These are phyloP conservation scores for Trypethelium eluteriae DNA, from an alignment of 495 filamentous ascomycete species.

Conservation along the genomic window DNA sequence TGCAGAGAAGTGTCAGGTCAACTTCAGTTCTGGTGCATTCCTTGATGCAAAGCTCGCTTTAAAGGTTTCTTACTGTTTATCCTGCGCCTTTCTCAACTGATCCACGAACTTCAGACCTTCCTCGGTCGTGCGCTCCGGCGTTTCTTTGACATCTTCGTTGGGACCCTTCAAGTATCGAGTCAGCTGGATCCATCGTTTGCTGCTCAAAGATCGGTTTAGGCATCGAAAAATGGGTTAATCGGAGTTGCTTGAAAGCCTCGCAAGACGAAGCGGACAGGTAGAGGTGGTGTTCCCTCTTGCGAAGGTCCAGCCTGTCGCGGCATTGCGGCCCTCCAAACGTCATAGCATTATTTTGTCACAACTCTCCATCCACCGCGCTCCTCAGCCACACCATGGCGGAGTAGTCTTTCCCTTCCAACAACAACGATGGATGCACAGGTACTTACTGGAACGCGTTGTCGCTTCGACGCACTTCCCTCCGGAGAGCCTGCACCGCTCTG, in stretches of 20 bases:
- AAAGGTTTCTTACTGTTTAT: constrained; percentile 57
- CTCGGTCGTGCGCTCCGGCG: constrained; percentile 54
- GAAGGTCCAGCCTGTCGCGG: constrained; percentile 11
- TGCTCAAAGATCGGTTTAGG: not conserved
- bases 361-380: constrained; percentile 10
- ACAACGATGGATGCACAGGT: constrained; percentile 11
- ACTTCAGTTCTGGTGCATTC: constrained; percentile 10
- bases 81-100: constrained; percentile 55
- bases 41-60: not conserved
- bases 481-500: constrained; percentile 29
- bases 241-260: not conserved
- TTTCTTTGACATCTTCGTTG: constrained; percentile 38
- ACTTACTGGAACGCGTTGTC: constrained; percentile 53
- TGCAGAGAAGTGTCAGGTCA: constrained; percentile 30
- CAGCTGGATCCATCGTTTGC: not conserved
- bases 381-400: not conserved
- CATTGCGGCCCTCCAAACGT: constrained; percentile 12
- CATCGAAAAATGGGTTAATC: not conserved
- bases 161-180: constrained; percentile 15
- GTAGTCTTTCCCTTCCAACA: not conserved
- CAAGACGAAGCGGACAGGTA: not conserved
- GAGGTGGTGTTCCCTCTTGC: constrained; percentile 28
- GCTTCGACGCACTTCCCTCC: constrained; percentile 56
- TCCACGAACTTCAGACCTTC: constrained; percentile 59
- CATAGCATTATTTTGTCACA: constrained; percentile 12